Percentiles rank a stretch among this genome's conserved stretches.
These are phyloP conservation scores for Avicennia marina DNA, from an alignment of 257 asterid species.

Conservation along the genomic window DNA sequence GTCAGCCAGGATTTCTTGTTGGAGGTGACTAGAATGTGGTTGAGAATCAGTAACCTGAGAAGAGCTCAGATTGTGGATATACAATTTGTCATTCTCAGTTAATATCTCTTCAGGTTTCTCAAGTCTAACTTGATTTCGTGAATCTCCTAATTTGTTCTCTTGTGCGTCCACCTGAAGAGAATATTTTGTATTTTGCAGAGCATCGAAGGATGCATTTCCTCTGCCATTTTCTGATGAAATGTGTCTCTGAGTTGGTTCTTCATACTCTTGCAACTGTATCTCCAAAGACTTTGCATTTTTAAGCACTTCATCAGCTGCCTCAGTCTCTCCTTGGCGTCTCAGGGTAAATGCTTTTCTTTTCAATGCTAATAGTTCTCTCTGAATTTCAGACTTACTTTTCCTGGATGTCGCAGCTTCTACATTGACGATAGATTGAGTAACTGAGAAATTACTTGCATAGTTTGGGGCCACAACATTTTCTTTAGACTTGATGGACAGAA, in stretches of 20 bases:
- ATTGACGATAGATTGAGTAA: slow-evolving; percentile 20
- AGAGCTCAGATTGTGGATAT: slow-evolving; percentile 11
- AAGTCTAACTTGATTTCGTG: background rate
- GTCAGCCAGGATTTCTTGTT: slow-evolving; percentile 46
- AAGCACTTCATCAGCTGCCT: slow-evolving; percentile 82
- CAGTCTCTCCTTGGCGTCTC: slow-evolving; percentile 76
- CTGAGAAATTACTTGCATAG: slow-evolving; percentile 18
- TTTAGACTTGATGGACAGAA: slow-evolving; percentile 15
- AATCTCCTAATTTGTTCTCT: background rate
- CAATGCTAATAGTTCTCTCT: slow-evolving; percentile 71
- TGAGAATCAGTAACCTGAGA: slow-evolving; percentile 25
- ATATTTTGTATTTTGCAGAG: slow-evolving; percentile 15
- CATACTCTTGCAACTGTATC: slow-evolving; percentile 57
- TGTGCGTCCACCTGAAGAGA: background rate
- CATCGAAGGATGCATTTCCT: slow-evolving; percentile 11
- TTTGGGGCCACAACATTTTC: slow-evolving; percentile 18
- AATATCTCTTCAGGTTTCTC: slow-evolving; percentile 31
- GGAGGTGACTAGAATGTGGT: slow-evolving; percentile 23
- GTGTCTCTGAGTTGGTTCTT: slow-evolving; percentile 33
- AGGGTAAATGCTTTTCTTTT: slow-evolving; percentile 77
- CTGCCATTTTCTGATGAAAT: slow-evolving; percentile 23
- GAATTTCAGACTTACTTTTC: slow-evolving; percentile 70
- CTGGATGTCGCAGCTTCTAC: slow-evolving; percentile 26
- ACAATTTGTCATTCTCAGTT: slow-evolving; percentile 31
- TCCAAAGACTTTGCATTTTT: slow-evolving; percentile 54